Evolutionary conservation across 2,329 filamentous ascomycete species (phyloP).

Genomic region (Hypoxylon sp.): DNA sequence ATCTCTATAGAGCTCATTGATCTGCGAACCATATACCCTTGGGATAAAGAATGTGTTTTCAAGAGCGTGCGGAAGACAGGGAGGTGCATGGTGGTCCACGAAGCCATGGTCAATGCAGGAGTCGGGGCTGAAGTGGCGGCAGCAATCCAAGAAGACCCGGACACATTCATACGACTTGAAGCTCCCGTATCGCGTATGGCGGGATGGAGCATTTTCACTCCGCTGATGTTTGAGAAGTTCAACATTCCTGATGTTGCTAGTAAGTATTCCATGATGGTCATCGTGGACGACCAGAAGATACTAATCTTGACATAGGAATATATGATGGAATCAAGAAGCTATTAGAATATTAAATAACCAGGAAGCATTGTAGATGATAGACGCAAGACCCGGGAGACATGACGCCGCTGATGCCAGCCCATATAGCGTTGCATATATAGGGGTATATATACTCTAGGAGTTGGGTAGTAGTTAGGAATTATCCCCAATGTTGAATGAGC

Average conservation of each 20-base stretch:
- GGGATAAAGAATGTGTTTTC: constrained; percentile 86
- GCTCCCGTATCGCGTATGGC: constrained; percentile 87
- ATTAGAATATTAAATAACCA: constrained; percentile 68
- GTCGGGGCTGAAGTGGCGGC: constrained; percentile 91
- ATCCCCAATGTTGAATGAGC: background rate
- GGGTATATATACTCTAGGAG: background rate
- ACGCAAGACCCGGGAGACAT: background rate
- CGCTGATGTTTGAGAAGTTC: constrained; percentile 82
- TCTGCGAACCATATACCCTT: constrained; percentile 88
- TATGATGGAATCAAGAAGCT: constrained; percentile 78
- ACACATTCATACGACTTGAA: constrained; percentile 84
- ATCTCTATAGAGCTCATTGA: constrained; percentile 88
- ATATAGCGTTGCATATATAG: background rate
- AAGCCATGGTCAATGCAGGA: constrained; percentile 91
- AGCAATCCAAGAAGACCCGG: constrained; percentile 81
- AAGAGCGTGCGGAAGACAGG: constrained; percentile 90
- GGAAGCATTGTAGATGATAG: background rate
- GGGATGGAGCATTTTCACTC: constrained; percentile 90
- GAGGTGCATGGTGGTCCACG: constrained; percentile 87
- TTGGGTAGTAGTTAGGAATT: background rate
- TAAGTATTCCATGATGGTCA: constrained; percentile 64
- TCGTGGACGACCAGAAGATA: background rate
- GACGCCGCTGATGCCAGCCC: background rate
- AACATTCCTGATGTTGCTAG: constrained; percentile 88
- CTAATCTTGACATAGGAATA: constrained; percentile 66